Percentiles rank a stretch among this genome's conserved stretches.
These are phyloP conservation scores for Aspergillus niger DNA, from an alignment of 2,329 filamentous ascomycete species.

Conservation along the genomic window DNA sequence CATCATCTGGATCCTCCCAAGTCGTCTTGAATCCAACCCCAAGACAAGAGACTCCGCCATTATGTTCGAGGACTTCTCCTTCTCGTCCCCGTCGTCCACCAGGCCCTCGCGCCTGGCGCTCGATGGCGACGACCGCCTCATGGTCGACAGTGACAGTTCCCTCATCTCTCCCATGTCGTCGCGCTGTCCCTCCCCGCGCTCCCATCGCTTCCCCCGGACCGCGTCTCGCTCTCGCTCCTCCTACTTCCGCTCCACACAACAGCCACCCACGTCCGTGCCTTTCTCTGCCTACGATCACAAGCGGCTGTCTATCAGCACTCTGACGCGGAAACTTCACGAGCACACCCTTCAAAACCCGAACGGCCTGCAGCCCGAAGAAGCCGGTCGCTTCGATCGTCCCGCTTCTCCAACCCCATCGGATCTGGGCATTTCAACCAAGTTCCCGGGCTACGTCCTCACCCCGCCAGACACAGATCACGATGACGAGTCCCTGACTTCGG, in stretches of 20 bases:
- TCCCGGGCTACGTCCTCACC: slow-evolving; percentile 36
- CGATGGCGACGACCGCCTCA: slow-evolving; percentile 38
- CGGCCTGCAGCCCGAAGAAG: slow-evolving; percentile 19
- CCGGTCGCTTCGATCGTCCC: slow-evolving; percentile 12
- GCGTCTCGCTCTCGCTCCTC: slow-evolving; percentile 36
- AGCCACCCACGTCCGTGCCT: slow-evolving; percentile 46
- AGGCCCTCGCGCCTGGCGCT: slow-evolving; percentile 29
- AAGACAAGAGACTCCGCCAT: neutral
- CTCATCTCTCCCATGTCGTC: slow-evolving; percentile 46
- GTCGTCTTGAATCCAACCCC: neutral
- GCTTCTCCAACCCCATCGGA: slow-evolving; percentile 24
- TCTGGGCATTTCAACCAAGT: slow-evolving; percentile 13
- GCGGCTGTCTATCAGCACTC: slow-evolving; percentile 42
- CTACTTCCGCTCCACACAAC: slow-evolving; percentile 37
- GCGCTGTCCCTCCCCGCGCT: slow-evolving; percentile 45
- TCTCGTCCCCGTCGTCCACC: slow-evolving; percentile 39
- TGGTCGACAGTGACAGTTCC: slow-evolving; percentile 40
- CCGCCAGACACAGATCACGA: slow-evolving; percentile 44
- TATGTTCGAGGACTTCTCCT: slow-evolving; percentile 49
- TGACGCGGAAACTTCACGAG: slow-evolving; percentile 45
- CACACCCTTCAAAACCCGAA: slow-evolving; percentile 37
- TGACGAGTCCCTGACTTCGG: slow-evolving; percentile 57
- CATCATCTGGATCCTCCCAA: neutral
- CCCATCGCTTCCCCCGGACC: slow-evolving; percentile 32
- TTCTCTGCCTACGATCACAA: slow-evolving; percentile 45